Evolutionary conservation across 192 early-diverging fungal genomes (phyloP).

Genomic region (Blastocladiella britannica): DNA sequence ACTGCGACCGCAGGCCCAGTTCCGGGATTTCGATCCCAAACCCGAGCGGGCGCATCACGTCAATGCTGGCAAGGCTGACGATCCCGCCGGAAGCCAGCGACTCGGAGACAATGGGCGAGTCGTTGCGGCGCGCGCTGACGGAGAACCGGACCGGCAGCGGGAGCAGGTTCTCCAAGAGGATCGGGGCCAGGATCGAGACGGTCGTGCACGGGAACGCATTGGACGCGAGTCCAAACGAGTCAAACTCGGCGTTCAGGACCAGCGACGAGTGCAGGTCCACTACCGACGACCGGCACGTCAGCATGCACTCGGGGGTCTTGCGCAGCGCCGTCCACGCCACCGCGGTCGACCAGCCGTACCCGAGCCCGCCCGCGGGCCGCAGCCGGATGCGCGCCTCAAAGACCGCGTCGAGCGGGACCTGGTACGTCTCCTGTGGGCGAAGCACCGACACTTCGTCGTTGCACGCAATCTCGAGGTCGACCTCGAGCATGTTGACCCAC

Average conservation of each 20-base stretch:
- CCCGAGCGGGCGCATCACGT: slow-evolving; percentile 16
- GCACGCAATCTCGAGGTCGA: slow-evolving; percentile 14
- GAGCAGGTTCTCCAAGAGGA: slow-evolving; percentile 84
- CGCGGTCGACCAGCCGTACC: background rate
- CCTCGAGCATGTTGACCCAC: slow-evolving; percentile 56
- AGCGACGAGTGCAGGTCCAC: no score
- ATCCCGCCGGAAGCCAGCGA: background rate
- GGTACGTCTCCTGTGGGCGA: background rate
- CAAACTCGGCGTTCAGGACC: no score
- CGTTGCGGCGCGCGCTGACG: slow-evolving; percentile 39
- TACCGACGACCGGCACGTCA: background rate
- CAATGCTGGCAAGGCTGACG: background rate
- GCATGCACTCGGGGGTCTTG: background rate
- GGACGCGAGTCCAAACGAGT: no score
- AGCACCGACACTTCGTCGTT: background rate
- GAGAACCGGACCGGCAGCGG: slow-evolving; percentile 66
- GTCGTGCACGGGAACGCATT: slow-evolving; percentile 48
- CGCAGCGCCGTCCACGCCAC: background rate
- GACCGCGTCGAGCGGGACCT: background rate
- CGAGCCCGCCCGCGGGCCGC: background rate
- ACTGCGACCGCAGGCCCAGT: background rate
- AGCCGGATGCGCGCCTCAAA: background rate
- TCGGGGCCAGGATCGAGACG: slow-evolving; percentile 48
- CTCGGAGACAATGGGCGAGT: background rate
- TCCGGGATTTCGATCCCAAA: slow-evolving; percentile 55